A percentile compares a stretch with the other conserved stretches of the same genome.
phyloP scores from a whole-genome alignment of 2,329 filamentous ascomycete genomes.

The Penicillium sp. region DNA sequence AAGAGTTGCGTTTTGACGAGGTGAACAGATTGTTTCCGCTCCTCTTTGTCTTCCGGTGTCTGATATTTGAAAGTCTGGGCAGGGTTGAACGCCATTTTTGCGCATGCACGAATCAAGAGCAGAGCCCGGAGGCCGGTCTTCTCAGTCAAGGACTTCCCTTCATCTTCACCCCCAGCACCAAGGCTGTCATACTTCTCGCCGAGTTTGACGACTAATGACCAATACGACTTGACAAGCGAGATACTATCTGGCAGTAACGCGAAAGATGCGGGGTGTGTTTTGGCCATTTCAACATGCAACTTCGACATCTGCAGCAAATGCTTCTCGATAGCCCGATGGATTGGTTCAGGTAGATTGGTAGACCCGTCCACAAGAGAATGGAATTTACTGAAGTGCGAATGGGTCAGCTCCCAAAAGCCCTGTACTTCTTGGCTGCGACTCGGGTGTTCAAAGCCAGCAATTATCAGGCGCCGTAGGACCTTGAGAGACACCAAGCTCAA shows the following conservation, averaged over 20 bases:
- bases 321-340: constrained; percentile 70
- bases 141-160: constrained; percentile 64
- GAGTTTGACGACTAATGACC: constrained; percentile 75
- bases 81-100: constrained; percentile 81
- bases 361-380: constrained; percentile 62
- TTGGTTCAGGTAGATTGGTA: constrained; percentile 53
- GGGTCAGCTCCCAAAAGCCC: constrained; percentile 77
- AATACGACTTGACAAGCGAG: constrained; percentile 76
- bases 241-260: constrained; percentile 77
- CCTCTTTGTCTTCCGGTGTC: constrained; percentile 69
- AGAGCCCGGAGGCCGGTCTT: constrained; percentile 80
- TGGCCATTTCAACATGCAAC: constrained; percentile 83
- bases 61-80: constrained; percentile 81
- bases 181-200: constrained; percentile 63
- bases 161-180: constrained; percentile 47
- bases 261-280: constrained; percentile 77
- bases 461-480: constrained; percentile 72
- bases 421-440: constrained; percentile 74
- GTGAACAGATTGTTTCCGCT: constrained; percentile 68
- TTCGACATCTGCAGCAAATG: constrained; percentile 90
- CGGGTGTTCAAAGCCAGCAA: constrained; percentile 80
- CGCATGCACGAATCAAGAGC: constrained; percentile 75
- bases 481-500: constrained; percentile 79
- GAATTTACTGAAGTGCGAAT: constrained; percentile 75
- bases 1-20: constrained; percentile 73